Evolutionary conservation across 345 rosid genomes (phyloP), one percentile per base, ranked within the genome.

Genomic region (Bruguiera parviflora): DNA sequence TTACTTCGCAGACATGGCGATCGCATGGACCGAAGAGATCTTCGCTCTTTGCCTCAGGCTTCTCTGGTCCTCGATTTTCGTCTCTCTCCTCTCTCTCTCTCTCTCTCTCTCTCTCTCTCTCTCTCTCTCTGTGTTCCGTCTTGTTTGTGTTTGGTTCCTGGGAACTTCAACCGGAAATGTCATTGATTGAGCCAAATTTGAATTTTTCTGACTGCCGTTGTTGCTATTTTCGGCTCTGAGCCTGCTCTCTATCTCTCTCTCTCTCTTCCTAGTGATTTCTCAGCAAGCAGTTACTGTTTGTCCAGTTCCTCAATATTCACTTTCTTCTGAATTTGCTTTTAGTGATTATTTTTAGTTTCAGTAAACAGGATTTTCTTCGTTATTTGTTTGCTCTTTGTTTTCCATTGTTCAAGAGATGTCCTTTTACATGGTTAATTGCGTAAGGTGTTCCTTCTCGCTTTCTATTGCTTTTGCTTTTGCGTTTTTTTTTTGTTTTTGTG

Each of bases 1-100:
- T 77, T 87, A 22, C 82, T 80, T 68, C 84, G 83, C 71, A 85
- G 71, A 74, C 89, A 84, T 61, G 84, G 68, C 11, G 89, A 77
- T 1, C 82, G 71, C 71, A 79, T 72, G 49, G 80, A 81, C 66
- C 81, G 80, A 57, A 71, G 83, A 71, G 88, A 89, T 83, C 81
- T 65, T 70, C 81, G 74, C 53, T 73, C 84, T 76, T 58, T 72
- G 25, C 73, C 78, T 67, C 86, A 78, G 58, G 97, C 95, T 53
- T 83, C 91, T 72, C 88, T 81, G 98, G 98, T 89, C 4, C 64
- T 61, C 28, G 11, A 6, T 27, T 47, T 32, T n/a, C 49, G 0
- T 31, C 64, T 27, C 13, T 27, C 28, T 25, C 16, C 4, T 9
- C 6, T 27, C n/a, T 33, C 68, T 55, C 28, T 27, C n/a, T 13